Base-by-base conservation (phyloP, 164 flowering plant species). In the Nymphaea colorata region DNA sequence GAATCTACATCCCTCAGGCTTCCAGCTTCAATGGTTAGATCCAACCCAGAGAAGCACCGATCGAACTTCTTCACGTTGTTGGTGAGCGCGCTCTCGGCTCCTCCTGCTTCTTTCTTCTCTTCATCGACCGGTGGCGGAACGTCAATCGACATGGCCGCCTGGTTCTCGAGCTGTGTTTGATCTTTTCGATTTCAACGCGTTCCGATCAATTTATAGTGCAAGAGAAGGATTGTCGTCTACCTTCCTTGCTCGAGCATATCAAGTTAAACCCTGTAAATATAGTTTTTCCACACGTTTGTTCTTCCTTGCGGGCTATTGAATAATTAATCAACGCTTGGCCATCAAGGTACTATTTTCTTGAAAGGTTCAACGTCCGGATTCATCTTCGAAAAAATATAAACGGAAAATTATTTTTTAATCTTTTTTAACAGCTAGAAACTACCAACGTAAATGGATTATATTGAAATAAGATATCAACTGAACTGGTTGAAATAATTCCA, bases 1-100 rank as follows among this genome's bases (percentile, higher is more conserved):
- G 89, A 76, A 73, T 90, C 87, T 70, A 80, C 7, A 11, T 82
- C 80, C 62, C 82, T 75, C 64, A 90, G 41, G 7, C 82, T 64
- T 16, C 77, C 87, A 1, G 77, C 72, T 41, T 81, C 84, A 45
- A 85, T 73, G 78, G 61, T 8, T 17, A 71, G 60, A 7, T 77
- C 82, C 75, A 60, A 59, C 68, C 71, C 84, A 0, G 86, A 73
- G 65, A 82, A 82, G 71, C 84, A 83, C 0, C 78, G 63, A 4
- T 75, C 73, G 17, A 65, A 69, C 42, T 11, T 17, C 4, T 10
- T 10, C n/a, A 17, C 42, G n/a, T 11, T 12, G 16, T 17, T 61
- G 64, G 41, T 10, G 16, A 4, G 64, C 17, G 42, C n/a, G 64
- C 10, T 12, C 64, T 17, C 64, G 41, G 8, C 42, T 61, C 12